Evolutionary conservation across 2,329 filamentous ascomycete genomes (phyloP).

Genomic region (Alternaria hordeiaustralica): DNA sequence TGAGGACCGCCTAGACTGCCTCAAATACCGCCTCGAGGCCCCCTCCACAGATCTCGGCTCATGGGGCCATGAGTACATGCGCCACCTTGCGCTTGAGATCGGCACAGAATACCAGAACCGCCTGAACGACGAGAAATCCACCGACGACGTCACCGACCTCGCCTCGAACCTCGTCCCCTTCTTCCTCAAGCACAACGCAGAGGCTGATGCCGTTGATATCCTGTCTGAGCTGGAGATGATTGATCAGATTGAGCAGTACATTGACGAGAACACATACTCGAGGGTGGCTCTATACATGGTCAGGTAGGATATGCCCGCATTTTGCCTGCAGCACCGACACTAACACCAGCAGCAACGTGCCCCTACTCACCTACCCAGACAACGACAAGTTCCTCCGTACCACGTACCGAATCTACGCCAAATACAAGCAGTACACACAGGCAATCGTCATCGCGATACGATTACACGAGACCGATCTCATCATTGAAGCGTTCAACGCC

Average conservation of each 20-base stretch:
- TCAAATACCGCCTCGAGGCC: slow-evolving; percentile 91
- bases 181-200: slow-evolving; percentile 96
- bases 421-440: slow-evolving; percentile 91
- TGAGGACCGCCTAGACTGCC: slow-evolving; percentile 91
- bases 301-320: slow-evolving; percentile 54
- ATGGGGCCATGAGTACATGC: slow-evolving; percentile 98
- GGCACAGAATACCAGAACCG: slow-evolving; percentile 92
- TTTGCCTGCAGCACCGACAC: not conserved
- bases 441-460: slow-evolving; percentile 94
- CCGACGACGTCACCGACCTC: slow-evolving; percentile 83
- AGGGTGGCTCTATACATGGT: slow-evolving; percentile 98
- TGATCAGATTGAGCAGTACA: slow-evolving; percentile 83
- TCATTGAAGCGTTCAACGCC: slow-evolving; percentile 79
- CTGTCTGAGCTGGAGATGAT: slow-evolving; percentile 98
- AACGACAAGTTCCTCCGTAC: slow-evolving; percentile 94
- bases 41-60: slow-evolving; percentile 92
- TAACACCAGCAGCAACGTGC: slow-evolving; percentile 76
- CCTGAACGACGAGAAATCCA: slow-evolving; percentile 81
- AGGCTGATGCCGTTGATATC: slow-evolving; percentile 96
- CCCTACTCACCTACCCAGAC: slow-evolving; percentile 94
- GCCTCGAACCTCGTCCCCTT: slow-evolving; percentile 86
- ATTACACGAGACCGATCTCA: slow-evolving; percentile 84
- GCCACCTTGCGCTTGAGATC: slow-evolving; percentile 93
- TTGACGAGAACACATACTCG: slow-evolving; percentile 92
- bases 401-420: slow-evolving; percentile 90